Percentiles rank a stretch among this genome's conserved stretches.
These are phyloP conservation scores for Shiraia bambusicola DNA, from an alignment of 2,329 filamentous ascomycete species.

Conservation along the genomic window DNA sequence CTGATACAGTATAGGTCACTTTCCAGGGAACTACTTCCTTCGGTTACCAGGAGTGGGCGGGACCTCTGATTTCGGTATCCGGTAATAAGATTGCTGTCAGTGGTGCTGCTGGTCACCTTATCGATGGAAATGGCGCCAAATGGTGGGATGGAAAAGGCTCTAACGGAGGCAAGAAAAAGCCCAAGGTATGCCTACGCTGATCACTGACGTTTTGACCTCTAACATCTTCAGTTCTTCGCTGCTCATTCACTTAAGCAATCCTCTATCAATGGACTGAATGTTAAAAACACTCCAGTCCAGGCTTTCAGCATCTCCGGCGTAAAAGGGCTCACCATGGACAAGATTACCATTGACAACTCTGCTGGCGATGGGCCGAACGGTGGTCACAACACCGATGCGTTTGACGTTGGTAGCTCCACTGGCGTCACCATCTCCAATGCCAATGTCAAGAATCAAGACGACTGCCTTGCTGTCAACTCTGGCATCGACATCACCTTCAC, in stretches of 20 bases:
- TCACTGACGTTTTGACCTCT: not conserved
- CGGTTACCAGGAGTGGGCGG: constrained; percentile 65
- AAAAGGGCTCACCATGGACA: constrained; percentile 49
- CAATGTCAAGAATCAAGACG: constrained; percentile 60
- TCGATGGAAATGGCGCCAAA: constrained; percentile 58
- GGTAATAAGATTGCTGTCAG: constrained; percentile 62
- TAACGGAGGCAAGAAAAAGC: constrained; percentile 50
- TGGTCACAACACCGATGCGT: constrained; percentile 58
- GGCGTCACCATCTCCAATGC: constrained; percentile 55
- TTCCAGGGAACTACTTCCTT: constrained; percentile 69
- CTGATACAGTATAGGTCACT: constrained; percentile 48
- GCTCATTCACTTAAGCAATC: constrained; percentile 56
- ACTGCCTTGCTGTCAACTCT: constrained; percentile 61
- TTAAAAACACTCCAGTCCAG: constrained; percentile 59
- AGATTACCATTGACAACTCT: constrained; percentile 60
- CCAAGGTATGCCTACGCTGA: constrained; percentile 24
- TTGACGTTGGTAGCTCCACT: constrained; percentile 55
- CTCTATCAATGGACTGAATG: constrained; percentile 52
- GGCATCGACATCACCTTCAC: constrained; percentile 47
- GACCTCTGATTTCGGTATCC: constrained; percentile 63
- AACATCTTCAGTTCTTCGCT: constrained; percentile 58
- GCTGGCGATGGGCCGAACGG: constrained; percentile 50
- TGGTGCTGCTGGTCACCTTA: constrained; percentile 56
- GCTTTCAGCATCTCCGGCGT: constrained; percentile 51
- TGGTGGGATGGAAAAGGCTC: constrained; percentile 55